Percentiles rank a stretch among this genome's conserved stretches.
Conservation (phyloP, 208 protist genomes). For the Wallacemonas sp. region DNA sequence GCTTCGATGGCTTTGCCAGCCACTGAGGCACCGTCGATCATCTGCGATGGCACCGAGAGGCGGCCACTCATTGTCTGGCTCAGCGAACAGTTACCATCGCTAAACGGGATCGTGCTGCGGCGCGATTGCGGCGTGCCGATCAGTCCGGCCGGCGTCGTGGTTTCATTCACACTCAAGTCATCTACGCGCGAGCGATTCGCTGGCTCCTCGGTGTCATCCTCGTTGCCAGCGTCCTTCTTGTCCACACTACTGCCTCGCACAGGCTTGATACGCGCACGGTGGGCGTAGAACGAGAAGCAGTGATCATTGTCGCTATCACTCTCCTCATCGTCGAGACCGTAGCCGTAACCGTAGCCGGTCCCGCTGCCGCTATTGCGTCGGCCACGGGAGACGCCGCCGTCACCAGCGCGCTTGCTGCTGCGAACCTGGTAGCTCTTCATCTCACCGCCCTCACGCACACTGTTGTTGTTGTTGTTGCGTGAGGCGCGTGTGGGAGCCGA, state of each 20-base stretch:
- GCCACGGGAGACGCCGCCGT: no score
- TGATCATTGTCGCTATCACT: conserved; percentile 24
- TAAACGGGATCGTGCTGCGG: conserved; percentile 18
- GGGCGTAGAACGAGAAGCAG: conserved; percentile 27
- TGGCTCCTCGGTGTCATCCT: not conserved
- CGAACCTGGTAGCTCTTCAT: conserved; percentile 2
- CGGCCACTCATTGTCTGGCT: conserved; percentile 2
- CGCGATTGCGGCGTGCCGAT: conserved; percentile 5
- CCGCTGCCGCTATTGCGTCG: no score
- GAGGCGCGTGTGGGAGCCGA: not conserved
- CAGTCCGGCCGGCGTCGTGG: no score
- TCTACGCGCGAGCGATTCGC: not conserved
- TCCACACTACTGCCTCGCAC: not conserved
- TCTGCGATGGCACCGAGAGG: not conserved
- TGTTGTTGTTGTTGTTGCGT: not conserved
- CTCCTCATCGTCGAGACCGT: conserved; percentile 5
- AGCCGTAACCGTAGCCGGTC: conserved; percentile 9
- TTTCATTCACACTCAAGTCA: not conserved
- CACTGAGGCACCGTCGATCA: not conserved
- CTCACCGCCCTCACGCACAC: not conserved
- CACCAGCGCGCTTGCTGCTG: conserved; percentile 6
- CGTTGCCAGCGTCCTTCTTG: conserved; percentile 1
- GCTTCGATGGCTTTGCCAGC: not conserved
- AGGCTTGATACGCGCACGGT: conserved; percentile 12
- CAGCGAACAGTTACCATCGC: not conserved